Base-by-base conservation (phyloP, 345 rosid genomes). In the Angophora floribunda region DNA sequence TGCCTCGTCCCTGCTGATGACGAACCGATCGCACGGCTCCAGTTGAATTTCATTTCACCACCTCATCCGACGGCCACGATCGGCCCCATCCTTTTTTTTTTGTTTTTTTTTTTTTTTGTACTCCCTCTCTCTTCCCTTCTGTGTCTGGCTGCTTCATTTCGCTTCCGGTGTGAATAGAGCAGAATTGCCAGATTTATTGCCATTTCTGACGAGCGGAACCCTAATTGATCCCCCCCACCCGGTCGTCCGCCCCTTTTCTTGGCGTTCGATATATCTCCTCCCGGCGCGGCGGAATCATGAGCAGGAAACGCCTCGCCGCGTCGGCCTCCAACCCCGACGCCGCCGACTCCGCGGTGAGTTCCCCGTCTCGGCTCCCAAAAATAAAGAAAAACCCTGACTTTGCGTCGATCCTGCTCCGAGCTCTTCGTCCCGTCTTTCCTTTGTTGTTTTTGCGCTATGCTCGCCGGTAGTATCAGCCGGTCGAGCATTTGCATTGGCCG, bases 331-430 rank as follows among this genome's bases (percentile, higher is more conserved):
- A 87, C 78, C 89, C 91, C 79, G 95, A 92, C 57, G 84, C 95
- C 22, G 90, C 82, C 87, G 97, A 98, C 84, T 88, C 94, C 50
- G 86, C 93, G 28, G 99, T 97, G 92, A 94, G 99, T 49, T 45
- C 67, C 32, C 70, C 55, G 52, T 28, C 16, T 41, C 84, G 49
- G 49, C 84, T 41, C 26, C 67, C 67, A 61, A 61, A 7, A 59
- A 59, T 6, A 59, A 28, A 13, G 4, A 75, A 19, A 67, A 75
- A 41, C 22, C 82, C 49, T 19, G 19, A 10, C 82, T 75, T 75
- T 75, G 82, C 49, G 19, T 41, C 82, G 14, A 22, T 44, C 82
- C 82, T 5, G 82, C 82, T 36, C 28, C 84, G 84, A 44, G 28
- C 28, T 75, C 84, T 9, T 41, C 28, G 44, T 75, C 28, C 84